Evolutionary conservation across 305 asterid genomes (phyloP).

Genomic region (Fraxinus ornus): DNA sequence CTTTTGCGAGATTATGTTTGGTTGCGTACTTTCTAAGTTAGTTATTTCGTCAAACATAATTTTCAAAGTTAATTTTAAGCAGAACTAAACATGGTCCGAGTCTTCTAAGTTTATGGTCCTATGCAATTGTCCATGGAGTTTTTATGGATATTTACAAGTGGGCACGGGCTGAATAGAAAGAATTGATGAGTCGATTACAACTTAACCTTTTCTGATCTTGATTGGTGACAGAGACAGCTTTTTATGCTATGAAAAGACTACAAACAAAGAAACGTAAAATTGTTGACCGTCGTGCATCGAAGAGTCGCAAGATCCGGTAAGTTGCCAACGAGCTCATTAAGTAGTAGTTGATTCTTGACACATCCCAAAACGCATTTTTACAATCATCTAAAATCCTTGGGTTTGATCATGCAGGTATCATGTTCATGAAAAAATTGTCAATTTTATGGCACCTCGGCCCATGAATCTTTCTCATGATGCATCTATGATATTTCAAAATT

Average conservation of each 20-base stretch:
- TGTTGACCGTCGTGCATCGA: slow-evolving; percentile 89
- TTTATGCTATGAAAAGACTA: slow-evolving; percentile 67
- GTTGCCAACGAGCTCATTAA: slow-evolving; percentile 1
- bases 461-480: slow-evolving; percentile 58
- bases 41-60: not conserved
- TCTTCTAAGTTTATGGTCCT: not conserved
- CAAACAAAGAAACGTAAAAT: slow-evolving; percentile 83
- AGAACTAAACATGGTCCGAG: not conserved
- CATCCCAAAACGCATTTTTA: not conserved
- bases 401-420: slow-evolving; percentile 55
- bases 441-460: slow-evolving; percentile 86
- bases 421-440: slow-evolving; percentile 84
- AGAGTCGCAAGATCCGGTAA: slow-evolving; percentile 91
- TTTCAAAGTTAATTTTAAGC: not conserved
- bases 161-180: not conserved
- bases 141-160: not conserved
- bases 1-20: not conserved
- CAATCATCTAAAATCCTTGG: not conserved
- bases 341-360: not conserved
- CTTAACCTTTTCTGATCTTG: not conserved
- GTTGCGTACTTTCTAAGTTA: not conserved
- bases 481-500: slow-evolving; percentile 51
- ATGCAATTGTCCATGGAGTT: not conserved
- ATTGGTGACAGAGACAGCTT: slow-evolving; percentile 57
- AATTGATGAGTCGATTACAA: not conserved